Conservation (phyloP, 257 asterid genomes). For the Solanum infundibuliforme region DNA sequence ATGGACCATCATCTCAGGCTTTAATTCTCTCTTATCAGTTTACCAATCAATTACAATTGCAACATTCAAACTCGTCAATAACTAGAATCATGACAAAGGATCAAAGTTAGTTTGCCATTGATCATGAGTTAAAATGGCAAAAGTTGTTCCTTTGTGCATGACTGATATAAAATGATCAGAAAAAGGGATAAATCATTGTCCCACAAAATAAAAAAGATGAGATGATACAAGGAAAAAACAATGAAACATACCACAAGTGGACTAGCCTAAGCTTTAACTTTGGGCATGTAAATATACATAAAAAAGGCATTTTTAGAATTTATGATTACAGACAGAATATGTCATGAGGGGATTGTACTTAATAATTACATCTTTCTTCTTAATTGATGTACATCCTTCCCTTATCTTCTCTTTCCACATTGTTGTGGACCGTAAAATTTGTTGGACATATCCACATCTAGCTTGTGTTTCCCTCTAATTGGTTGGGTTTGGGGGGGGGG, state of each 20-base stretch:
- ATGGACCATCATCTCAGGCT: background rate
- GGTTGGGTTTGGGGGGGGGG: too few species aligned
- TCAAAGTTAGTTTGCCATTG: background rate
- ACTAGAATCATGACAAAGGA: background rate
- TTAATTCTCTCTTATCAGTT: background rate
- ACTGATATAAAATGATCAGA: background rate
- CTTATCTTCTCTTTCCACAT: slow-evolving; percentile 10
- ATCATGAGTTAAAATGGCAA: slow-evolving; percentile 1
- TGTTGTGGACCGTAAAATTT: slow-evolving; percentile 18
- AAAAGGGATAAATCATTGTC: slow-evolving; percentile 5
- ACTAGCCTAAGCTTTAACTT: slow-evolving; percentile 17
- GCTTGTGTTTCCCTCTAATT: background rate
- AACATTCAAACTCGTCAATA: background rate
- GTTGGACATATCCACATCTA: background rate
- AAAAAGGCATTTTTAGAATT: slow-evolving; percentile 4
- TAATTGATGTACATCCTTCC: background rate
- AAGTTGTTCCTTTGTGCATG: slow-evolving; percentile 1
- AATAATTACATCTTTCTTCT: background rate
- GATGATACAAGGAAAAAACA: background rate
- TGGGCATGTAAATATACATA: slow-evolving; percentile 2
- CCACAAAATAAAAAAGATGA: slow-evolving; percentile 2
- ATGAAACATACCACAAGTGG: slow-evolving; percentile 3
- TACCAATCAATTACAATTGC: background rate
- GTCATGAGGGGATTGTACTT: background rate
- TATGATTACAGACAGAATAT: slow-evolving; percentile 15